Evolutionary conservation across 1,284 basidiomycete genomes (phyloP), one percentile per base, ranked within the genome.

Genomic region (Quambalaria eucalypti): DNA sequence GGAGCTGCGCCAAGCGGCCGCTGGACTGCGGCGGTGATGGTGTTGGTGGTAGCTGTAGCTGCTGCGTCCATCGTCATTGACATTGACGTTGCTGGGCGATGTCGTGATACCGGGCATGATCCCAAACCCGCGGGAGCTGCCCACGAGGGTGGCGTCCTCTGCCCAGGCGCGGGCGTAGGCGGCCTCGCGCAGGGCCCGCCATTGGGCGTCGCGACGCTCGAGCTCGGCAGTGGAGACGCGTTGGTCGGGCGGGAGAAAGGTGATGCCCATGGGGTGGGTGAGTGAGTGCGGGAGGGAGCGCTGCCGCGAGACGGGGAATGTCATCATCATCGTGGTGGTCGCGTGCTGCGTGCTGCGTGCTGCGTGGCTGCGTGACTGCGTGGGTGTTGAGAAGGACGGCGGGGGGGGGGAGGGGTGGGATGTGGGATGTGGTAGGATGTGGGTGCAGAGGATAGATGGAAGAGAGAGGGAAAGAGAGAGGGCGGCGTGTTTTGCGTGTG

Each of bases 111-210:
- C n/a, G n/a, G n/a, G n/a, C n/a, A n/a, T n/a, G n/a, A n/a, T 39
- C 36, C 36, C 36, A 39, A n/a, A 39, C 5, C 36, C 21, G 16
- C 16, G 16, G 36, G 21, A n/a, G 38, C 44, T 52, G 9, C 60
- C 60, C 14, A 70, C 62, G 6, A 71, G 54, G 26, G 67, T 71
- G 1, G 69, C 69, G 28, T 68, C 67, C 42, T 71, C 67, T 25
- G 64, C 63, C 64, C 67, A 68, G 25, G 58, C 33, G 9, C 65
- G 54, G 14, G 58, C 61, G 48, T 61, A 58, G 12, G 64, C 67
- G 8, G 61, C 59, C 28, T 67, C 65, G 29, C 68, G 56, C 26
- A 59, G 54, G 26, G 65, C 64, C 14, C 65, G 60, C 51, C 66
- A 71, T 50, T 58, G 58, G 25, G 59, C 55, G 28, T 71, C 69